A percentile compares a stretch with the other conserved stretches of the same genome.
Conservation (phyloP, 345 rosid genomes). For the Heritiera littoralis region DNA sequence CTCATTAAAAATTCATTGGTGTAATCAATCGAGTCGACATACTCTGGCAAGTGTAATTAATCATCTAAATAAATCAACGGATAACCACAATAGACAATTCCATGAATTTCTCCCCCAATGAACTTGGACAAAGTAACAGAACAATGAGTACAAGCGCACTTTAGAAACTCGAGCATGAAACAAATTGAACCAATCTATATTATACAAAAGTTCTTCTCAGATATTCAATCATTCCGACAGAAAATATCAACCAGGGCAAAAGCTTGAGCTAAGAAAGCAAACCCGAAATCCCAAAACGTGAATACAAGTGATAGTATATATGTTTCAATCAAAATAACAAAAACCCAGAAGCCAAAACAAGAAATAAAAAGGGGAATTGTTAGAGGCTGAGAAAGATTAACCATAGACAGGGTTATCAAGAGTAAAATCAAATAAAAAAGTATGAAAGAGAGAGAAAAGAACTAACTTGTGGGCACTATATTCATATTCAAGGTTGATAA, state of each 20-base stretch:
- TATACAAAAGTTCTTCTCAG: not conserved
- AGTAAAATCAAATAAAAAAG: slow-evolving; percentile 9
- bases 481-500: slow-evolving; percentile 71
- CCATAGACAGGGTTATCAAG: not conserved
- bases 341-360: slow-evolving; percentile 29
- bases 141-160: not conserved
- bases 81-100: not conserved
- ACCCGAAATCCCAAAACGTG: not conserved
- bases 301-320: not conserved
- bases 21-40: not conserved
- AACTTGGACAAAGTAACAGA: not conserved
- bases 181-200: not conserved
- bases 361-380: not conserved
- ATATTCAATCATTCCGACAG: not conserved
- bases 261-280: not conserved
- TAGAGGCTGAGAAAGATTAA: not conserved
- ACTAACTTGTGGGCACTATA: slow-evolving; percentile 92
- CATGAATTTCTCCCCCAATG: not conserved
- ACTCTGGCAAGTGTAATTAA: not conserved
- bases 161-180: not conserved
- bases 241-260: not conserved
- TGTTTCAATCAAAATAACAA: not conserved
- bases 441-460: not conserved
- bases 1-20: not conserved
- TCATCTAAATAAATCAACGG: not conserved